Conservation (phyloP, 2,329 filamentous ascomycete species). For the Polytolypa hystricis region DNA sequence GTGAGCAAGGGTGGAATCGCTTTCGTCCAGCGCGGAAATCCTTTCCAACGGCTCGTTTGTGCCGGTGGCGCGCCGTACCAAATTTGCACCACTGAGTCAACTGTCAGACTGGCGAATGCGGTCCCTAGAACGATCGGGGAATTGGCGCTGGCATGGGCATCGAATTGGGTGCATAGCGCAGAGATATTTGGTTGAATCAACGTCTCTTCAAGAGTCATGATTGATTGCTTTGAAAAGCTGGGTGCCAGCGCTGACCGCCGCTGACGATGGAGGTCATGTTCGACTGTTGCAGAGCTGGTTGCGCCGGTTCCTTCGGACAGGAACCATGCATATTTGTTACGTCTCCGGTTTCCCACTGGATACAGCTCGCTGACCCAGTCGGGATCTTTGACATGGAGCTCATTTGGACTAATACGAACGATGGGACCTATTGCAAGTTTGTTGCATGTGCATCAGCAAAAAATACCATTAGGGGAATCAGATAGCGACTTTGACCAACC, state of each 20-base stretch:
- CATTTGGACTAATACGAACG: conserved; percentile 13
- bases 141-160: conserved; percentile 13
- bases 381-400: conserved; percentile 14
- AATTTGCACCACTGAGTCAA: neutral
- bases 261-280: conserved; percentile 16
- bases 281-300: conserved; percentile 18
- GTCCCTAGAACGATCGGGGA: conserved; percentile 15
- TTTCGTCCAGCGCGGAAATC: no score
- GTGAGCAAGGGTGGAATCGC: no score
- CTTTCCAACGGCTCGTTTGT: neutral
- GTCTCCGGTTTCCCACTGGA: conserved; percentile 8
- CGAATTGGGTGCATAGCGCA: conserved; percentile 11
- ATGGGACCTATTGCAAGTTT: conserved; percentile 12
- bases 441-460: neutral
- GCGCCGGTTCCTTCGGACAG: conserved; percentile 15
- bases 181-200: conserved; percentile 6
- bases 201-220: neutral
- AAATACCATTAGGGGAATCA: no score
- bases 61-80: neutral
- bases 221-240: conserved; percentile 10
- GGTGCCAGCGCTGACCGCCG: conserved; percentile 16
- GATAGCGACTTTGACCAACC: no score
- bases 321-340: conserved; percentile 16
- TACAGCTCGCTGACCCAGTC: conserved; percentile 14
- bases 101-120: conserved; percentile 12